phyloP scores from a whole-genome alignment of 2,329 filamentous ascomycete species.

The Eurotiales sp. region DNA sequence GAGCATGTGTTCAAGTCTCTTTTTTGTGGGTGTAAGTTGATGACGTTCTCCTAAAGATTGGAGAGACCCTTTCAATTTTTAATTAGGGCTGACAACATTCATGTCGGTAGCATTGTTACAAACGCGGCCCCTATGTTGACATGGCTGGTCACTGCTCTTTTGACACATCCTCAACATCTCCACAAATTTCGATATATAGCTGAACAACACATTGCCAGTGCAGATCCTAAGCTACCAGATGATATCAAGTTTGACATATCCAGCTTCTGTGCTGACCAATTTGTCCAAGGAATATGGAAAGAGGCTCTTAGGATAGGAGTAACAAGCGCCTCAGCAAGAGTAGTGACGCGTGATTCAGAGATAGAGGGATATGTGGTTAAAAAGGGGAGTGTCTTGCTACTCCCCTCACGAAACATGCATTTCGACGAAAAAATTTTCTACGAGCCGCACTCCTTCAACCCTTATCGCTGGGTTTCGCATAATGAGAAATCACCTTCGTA shows the following conservation, averaged over 20 bases:
- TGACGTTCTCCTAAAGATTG: no score
- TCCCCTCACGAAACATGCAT: slow-evolving; percentile 10
- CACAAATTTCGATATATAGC: slow-evolving; percentile 4
- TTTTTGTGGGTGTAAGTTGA: slow-evolving; percentile 15
- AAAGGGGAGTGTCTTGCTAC: slow-evolving; percentile 12
- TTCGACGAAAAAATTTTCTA: slow-evolving; percentile 7
- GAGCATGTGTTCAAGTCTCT: slow-evolving; percentile 12
- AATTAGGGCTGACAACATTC: no score
- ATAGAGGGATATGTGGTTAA: slow-evolving; percentile 11
- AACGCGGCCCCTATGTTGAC: slow-evolving; percentile 14
- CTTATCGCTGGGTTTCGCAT: slow-evolving; percentile 8
- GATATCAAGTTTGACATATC: slow-evolving; percentile 6
- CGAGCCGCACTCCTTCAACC: slow-evolving; percentile 9
- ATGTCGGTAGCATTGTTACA: slow-evolving; percentile 9
- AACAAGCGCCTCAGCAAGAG: slow-evolving; percentile 11
- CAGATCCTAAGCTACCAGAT: neutral
- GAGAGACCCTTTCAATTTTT: no score
- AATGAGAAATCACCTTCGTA: slow-evolving; percentile 1
- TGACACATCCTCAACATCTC: slow-evolving; percentile 7
- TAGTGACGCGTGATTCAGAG: slow-evolving; percentile 10
- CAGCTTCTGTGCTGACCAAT: slow-evolving; percentile 2
- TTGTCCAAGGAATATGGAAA: slow-evolving; percentile 16
- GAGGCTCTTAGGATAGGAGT: slow-evolving; percentile 12
- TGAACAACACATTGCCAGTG: slow-evolving; percentile 1
- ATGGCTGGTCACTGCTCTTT: slow-evolving; percentile 9